Evolutionary conservation across 2,329 filamentous ascomycete genomes (phyloP).

Genomic region (Phialophora tarda): DNA sequence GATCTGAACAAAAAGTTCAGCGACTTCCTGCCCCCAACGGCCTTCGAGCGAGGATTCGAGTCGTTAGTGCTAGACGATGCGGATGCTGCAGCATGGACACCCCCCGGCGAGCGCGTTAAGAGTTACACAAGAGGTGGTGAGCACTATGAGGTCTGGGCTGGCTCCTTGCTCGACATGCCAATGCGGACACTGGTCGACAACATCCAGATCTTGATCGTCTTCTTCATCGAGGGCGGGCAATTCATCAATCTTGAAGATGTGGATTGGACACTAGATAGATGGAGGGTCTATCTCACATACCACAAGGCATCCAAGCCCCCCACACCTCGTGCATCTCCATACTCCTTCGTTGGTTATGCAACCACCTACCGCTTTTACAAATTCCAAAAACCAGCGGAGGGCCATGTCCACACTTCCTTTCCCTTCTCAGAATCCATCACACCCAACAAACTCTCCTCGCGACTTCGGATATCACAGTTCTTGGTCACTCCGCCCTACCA

Average conservation of each 20-base stretch:
- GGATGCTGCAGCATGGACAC: constrained; percentile 61
- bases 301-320: constrained; percentile 57
- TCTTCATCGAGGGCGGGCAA: constrained; percentile 94
- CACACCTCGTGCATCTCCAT: constrained; percentile 61
- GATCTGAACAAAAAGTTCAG: constrained; percentile 71
- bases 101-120: constrained; percentile 75
- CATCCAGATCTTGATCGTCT: constrained; percentile 79
- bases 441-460: constrained; percentile 71
- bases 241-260: constrained; percentile 73
- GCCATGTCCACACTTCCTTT: constrained; percentile 46
- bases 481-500: constrained; percentile 88
- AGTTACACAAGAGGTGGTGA: constrained; percentile 66
- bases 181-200: constrained; percentile 76
- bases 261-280: constrained; percentile 76
- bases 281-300: constrained; percentile 90
- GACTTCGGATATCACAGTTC: constrained; percentile 90
- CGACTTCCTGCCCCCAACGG: constrained; percentile 74
- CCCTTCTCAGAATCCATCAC: constrained; percentile 50
- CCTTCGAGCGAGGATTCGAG: constrained; percentile 67
- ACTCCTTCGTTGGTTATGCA: constrained; percentile 84
- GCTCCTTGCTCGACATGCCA: constrained; percentile 70
- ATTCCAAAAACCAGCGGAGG: constrained; percentile 48
- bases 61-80: constrained; percentile 57
- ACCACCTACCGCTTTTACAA: constrained; percentile 88
- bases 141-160: constrained; percentile 83